These are phyloP conservation scores for Marasmius sp. DNA, from an alignment of 1,284 basidiomycete genomes.

Conservation along the genomic window DNA sequence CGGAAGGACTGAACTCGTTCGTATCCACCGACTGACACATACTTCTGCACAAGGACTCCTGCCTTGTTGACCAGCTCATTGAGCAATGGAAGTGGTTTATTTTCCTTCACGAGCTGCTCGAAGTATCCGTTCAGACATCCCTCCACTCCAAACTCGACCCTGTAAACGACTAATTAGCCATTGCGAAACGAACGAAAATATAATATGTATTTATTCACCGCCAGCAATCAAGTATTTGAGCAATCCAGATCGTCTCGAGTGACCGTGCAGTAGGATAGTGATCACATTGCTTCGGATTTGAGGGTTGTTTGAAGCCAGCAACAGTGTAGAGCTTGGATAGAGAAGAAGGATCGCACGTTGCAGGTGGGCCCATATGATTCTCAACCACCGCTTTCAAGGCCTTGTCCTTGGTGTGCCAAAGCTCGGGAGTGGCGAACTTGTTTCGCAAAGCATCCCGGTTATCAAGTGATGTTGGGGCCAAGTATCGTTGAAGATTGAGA, in stretches of 20 bases:
- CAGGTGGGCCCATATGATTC: constrained; percentile 12
- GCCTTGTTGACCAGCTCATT: too few species aligned
- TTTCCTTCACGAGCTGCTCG: too few species aligned
- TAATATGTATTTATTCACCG: too few species aligned
- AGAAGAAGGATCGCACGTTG: constrained; percentile 8
- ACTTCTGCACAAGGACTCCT: too few species aligned
- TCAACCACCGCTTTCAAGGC: constrained; percentile 2
- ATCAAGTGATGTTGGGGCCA: not conserved
- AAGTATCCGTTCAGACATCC: too few species aligned
- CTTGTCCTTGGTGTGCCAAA: constrained; percentile 13
- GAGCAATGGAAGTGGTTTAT: too few species aligned
- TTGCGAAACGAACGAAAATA: too few species aligned
- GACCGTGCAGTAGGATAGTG: not conserved
- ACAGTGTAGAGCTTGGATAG: constrained; percentile 5
- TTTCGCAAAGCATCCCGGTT: not conserved
- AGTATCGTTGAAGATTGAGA: constrained; percentile 3
- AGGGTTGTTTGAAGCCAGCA: constrained; percentile 7
- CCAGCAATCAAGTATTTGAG: constrained; percentile 1
- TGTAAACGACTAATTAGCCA: too few species aligned
- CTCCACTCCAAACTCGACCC: too few species aligned
- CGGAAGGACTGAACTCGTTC: too few species aligned
- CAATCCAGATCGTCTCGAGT: not conserved
- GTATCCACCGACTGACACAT: too few species aligned
- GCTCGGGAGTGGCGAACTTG: constrained; percentile 11
- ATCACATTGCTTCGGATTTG: constrained; percentile 1